Evolutionary conservation across 805 yeast genomes (phyloP).

Genomic region (Saccharomyces mikatae): DNA sequence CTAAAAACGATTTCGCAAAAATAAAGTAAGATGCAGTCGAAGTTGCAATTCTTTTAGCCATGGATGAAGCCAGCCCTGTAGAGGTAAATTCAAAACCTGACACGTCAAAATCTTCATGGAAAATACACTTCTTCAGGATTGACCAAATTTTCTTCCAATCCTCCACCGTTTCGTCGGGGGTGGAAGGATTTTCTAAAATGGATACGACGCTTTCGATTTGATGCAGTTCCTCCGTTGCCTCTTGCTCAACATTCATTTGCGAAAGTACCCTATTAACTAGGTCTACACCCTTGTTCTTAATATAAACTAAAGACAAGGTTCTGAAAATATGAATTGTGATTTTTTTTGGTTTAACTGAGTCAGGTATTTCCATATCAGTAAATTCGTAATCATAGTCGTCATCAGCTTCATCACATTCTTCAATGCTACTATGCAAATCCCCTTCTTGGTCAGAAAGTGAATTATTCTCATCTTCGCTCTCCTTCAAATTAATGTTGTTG

Average conservation of each 20-base stretch:
- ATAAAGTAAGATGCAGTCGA: conserved; percentile 19
- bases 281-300: conserved; percentile 3
- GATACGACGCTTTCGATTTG: not conserved
- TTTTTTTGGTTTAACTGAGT: conserved; percentile 20
- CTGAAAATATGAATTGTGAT: conserved; percentile 18
- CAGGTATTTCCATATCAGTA: conserved; percentile 30
- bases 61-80: conserved; percentile 50
- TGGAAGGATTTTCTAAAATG: conserved; percentile 2
- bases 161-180: conserved; percentile 14
- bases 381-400: conserved; percentile 23
- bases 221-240: not conserved
- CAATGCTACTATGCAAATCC: conserved; percentile 14
- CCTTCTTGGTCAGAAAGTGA: conserved; percentile 12
- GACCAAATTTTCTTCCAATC: conserved; percentile 34
- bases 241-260: not conserved
- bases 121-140: conserved; percentile 31
- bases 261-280: not conserved
- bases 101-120: conserved; percentile 28
- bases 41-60: conserved; percentile 3
- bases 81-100: conserved; percentile 72
- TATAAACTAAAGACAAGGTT: conserved; percentile 6
- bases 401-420: conserved; percentile 25
- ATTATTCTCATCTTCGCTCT: conserved; percentile 17
- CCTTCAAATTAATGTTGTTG: conserved; percentile 12
- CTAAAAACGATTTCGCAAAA: conserved; percentile 40